Conservation (phyloP, 148 eudicot genomes). For the Fagopyrum esculentum region DNA sequence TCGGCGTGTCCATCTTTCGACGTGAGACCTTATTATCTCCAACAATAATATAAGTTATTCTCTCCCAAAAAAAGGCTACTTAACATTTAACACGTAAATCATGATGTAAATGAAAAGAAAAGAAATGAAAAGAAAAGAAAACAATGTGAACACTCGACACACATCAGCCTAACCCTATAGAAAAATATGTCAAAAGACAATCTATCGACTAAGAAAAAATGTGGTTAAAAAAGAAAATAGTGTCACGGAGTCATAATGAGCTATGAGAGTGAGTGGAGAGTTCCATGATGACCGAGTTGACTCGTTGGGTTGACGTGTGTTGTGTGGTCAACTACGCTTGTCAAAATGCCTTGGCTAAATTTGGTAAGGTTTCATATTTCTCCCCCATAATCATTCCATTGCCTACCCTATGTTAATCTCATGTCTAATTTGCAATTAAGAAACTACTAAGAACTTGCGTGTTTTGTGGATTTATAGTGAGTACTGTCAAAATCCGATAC, state of each 20-base stretch:
- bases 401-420: neutral
- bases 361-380: neutral
- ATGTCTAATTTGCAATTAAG: neutral
- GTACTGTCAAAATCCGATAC: too few relatives aligned
- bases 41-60: too few relatives aligned
- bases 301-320: neutral
- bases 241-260: neutral
- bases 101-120: too few relatives aligned
- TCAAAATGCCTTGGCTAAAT: neutral
- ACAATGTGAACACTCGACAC: neutral
- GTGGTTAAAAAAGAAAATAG: neutral
- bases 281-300: neutral
- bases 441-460: neutral
- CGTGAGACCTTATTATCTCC: too few relatives aligned
- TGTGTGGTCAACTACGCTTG: neutral
- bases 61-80: too few relatives aligned
- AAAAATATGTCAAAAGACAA: neutral
- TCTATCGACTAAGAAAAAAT: neutral
- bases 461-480: neutral
- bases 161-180: neutral
- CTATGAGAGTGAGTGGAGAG: constrained; percentile 1
- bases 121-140: too few relatives aligned
- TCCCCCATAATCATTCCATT: neutral
- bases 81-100: too few relatives aligned
- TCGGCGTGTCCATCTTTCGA: too few relatives aligned